A percentile compares a stretch with the other conserved stretches of the same genome.
Evolutionary conservation across 1,284 basidiomycete genomes (phyloP).

Genomic region (Ustilago tritici): DNA sequence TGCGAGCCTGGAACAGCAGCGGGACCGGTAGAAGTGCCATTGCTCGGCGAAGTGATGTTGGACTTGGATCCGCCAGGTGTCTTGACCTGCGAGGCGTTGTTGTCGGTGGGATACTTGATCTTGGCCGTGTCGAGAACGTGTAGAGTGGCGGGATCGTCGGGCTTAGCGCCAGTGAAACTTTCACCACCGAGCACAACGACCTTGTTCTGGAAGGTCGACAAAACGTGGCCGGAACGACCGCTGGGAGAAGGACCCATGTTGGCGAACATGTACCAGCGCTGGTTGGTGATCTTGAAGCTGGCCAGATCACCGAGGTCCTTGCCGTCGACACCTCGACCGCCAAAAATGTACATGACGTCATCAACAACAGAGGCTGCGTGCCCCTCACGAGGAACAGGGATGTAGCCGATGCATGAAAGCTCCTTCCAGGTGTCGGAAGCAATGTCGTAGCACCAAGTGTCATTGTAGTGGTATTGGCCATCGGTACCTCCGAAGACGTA

Average conservation of each 20-base stretch:
- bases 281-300: slow-evolving; percentile 88
- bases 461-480: slow-evolving; percentile 98
- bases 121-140: slow-evolving; percentile 75
- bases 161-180: slow-evolving; percentile 77
- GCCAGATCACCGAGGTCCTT: slow-evolving; percentile 94
- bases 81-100: slow-evolving; percentile 45
- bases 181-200: slow-evolving; percentile 96
- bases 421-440: slow-evolving; percentile 87
- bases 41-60: slow-evolving; percentile 26
- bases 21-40: slow-evolving; percentile 16
- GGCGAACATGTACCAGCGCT: slow-evolving; percentile 97
- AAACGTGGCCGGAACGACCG: slow-evolving; percentile 91
- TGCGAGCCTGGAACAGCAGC: slow-evolving; percentile 27
- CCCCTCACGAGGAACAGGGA: slow-evolving; percentile 94
- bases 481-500: slow-evolving; percentile 96
- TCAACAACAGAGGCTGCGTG: slow-evolving; percentile 96
- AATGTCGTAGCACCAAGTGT: slow-evolving; percentile 96
- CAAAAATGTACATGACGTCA: slow-evolving; percentile 98
- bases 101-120: slow-evolving; percentile 69
- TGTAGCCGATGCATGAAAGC: slow-evolving; percentile 95
- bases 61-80: slow-evolving; percentile 38
- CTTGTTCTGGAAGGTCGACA: slow-evolving; percentile 87
- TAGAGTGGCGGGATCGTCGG: slow-evolving; percentile 84
- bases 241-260: slow-evolving; percentile 96
- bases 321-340: slow-evolving; percentile 95